Percentiles rank a stretch among this genome's conserved stretches.
phyloP scores from a whole-genome alignment of 2,329 filamentous ascomycete species.

The Stagonosporopsis vannaccii region DNA sequence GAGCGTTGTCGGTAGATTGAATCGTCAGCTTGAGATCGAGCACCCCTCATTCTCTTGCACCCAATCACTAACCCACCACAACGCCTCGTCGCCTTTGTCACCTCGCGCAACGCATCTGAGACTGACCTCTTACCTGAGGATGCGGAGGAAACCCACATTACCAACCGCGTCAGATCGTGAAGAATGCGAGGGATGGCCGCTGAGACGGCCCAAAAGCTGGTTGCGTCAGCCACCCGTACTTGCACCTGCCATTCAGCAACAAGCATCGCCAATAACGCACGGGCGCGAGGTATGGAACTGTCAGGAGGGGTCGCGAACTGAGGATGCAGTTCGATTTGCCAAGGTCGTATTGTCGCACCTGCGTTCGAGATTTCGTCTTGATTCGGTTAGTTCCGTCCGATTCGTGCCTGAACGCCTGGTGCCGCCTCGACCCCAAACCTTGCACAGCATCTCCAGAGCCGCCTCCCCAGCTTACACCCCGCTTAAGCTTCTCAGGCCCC shows the following conservation, averaged over 20 bases:
- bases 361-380: conserved; percentile 29
- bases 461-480: conserved; percentile 13
- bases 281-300: conserved; percentile 12
- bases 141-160: conserved; percentile 21
- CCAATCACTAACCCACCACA: background rate
- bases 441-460: conserved; percentile 19
- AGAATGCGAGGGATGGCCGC: conserved; percentile 5
- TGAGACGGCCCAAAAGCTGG: conserved; percentile 28
- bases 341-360: conserved; percentile 40
- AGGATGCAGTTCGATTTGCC: conserved; percentile 5
- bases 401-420: conserved; percentile 29
- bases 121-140: conserved; percentile 7
- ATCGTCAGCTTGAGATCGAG: background rate
- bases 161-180: conserved; percentile 18
- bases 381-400: conserved; percentile 24
- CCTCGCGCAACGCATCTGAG: conserved; percentile 12
- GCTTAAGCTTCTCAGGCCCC: conserved; percentile 33
- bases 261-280: conserved; percentile 22
- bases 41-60: background rate
- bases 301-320: conserved; percentile 27
- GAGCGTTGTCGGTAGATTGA: background rate
- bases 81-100: conserved; percentile 4
- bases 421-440: conserved; percentile 26
- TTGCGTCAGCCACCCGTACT: conserved; percentile 27
- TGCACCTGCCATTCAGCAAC: conserved; percentile 27